phyloP scores from a whole-genome alignment of 176 grass and related monocot species.

The Aegilops umbellulata region DNA sequence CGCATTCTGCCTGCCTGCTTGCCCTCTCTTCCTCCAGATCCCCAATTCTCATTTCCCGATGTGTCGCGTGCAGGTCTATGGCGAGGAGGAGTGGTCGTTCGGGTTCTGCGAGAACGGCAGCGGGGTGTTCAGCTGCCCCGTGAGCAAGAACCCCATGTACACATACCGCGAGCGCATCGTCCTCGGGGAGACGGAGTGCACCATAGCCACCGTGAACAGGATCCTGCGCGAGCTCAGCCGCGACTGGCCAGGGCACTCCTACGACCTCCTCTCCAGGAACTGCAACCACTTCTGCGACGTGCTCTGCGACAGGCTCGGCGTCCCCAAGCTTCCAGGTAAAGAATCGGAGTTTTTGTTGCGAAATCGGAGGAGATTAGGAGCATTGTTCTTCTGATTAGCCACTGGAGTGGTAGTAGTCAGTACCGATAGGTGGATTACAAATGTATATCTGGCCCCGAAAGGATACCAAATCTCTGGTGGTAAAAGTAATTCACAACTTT shows the following conservation, averaged over 20 bases:
- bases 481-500: not conserved
- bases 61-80: conserved; percentile 60
- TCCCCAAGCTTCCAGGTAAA: conserved; percentile 82
- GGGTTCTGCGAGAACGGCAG: conserved; percentile 86
- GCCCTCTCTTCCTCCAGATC: conserved; percentile 17
- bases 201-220: conserved; percentile 61
- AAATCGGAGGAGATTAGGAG: not conserved
- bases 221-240: conserved; percentile 76
- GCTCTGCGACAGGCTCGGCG: conserved; percentile 79
- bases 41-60: conserved; percentile 17
- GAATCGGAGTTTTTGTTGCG: too few relatives aligned
- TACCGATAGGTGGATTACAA: too few relatives aligned
- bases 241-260: conserved; percentile 76
- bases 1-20: not conserved
- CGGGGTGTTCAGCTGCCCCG: conserved; percentile 92
- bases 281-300: conserved; percentile 98
- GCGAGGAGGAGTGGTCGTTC: conserved; percentile 98
- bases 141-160: conserved; percentile 95
- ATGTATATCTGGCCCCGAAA: not conserved
- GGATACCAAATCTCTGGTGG: not conserved
- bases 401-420: not conserved
- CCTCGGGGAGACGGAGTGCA: conserved; percentile 81
- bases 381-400: conserved; percentile 8
- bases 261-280: conserved; percentile 92
- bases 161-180: conserved; percentile 88